phyloP scores from a whole-genome alignment of 2,329 filamentous ascomycete species.

The Pseudogymnoascus sp. region DNA sequence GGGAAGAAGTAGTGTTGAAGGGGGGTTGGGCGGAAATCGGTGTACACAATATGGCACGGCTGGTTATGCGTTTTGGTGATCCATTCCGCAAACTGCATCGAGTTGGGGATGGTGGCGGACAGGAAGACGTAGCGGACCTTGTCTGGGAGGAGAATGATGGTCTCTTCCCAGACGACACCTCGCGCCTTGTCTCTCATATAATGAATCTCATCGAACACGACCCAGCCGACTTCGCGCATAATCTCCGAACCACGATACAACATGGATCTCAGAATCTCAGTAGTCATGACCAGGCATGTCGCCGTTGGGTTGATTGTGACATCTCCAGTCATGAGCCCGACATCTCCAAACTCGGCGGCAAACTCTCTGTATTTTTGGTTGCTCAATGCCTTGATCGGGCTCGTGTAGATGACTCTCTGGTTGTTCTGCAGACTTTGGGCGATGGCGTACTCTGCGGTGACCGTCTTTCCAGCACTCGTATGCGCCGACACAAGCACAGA shows the following conservation, averaged over 20 bases:
- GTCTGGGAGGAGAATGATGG: conserved; percentile 93
- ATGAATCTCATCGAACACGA: conserved; percentile 97
- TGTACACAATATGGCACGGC: conserved; percentile 97
- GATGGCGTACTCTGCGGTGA: conserved; percentile 96
- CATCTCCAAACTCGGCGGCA: conserved; percentile 88
- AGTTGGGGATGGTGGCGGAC: conserved; percentile 96
- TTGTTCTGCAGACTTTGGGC: conserved; percentile 96
- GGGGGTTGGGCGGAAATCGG: conserved; percentile 93
- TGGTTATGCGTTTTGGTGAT: conserved; percentile 97
- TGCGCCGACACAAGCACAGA: conserved; percentile 95
- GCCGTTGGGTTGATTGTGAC: conserved; percentile 98
- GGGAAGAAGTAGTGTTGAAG: conserved; percentile 98
- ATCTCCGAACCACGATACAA: conserved; percentile 96
- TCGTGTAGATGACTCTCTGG: conserved; percentile 97
- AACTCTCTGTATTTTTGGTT: conserved; percentile 99
- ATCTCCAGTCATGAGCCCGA: conserved; percentile 97
- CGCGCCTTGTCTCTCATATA: conserved; percentile 92
- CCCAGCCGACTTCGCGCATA: conserved; percentile 98
- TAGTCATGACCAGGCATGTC: conserved; percentile 97
- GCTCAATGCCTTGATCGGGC: conserved; percentile 95
- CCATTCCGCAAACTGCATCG: conserved; percentile 99
- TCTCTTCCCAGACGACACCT: conserved; percentile 99
- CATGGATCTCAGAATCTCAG: conserved; percentile 98
- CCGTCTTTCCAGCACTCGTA: conserved; percentile 95
- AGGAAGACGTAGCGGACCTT: conserved; percentile 98